Evolutionary conservation across 2,329 filamentous ascomycete genomes (phyloP), one percentile per base, ranked within the genome.

Genomic region (Calonectria ilicicola): DNA sequence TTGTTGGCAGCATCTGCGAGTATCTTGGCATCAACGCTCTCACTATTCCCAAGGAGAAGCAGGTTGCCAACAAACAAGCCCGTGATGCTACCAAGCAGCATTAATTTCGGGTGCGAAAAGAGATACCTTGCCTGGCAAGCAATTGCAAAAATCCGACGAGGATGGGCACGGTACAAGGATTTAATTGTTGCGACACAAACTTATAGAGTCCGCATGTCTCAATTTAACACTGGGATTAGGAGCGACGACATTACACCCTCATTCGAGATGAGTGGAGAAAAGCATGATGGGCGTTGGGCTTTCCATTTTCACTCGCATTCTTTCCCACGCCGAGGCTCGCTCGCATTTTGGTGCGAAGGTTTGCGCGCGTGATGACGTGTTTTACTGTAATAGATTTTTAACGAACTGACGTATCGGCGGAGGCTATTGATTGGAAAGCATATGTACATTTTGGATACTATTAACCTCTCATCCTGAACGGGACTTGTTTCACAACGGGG

Each of bases 1-100:
- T 98, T 60, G 95, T 98, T 80, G 94, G 92, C 74, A 94, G 93
- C 82, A 98, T 99, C 79, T 98, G 97, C 86, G 89, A 93, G 67
- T 98, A 94, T 85, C 87, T 99, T 27, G 95, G 95, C 74, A 99
- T 99, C 87, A 97, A 96, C 81, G 98, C 96, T 80, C 86, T 99
- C 76, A 98, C 96, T 1, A 98, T 99, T 73, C 91, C 91, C 14
- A 82, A 84, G 75, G 88, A 90, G 76, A 92, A 92, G 85, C 89
- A 90, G 82, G 78, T 86, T 60, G 89, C 88, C 78, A 91, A 91
- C 80, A 83, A 85, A 81, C 80, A 82, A 75, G 87, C 85, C n/a
- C 81, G 81, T 19, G 79, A 79, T 65, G 82, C 82, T n/a, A 81
- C 81, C 46, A 85, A 84, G 79, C 78, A 80, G 65, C 82, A 83